Conservation (phyloP, 306 rosid genomes). For the Lathyrus aphaca region DNA sequence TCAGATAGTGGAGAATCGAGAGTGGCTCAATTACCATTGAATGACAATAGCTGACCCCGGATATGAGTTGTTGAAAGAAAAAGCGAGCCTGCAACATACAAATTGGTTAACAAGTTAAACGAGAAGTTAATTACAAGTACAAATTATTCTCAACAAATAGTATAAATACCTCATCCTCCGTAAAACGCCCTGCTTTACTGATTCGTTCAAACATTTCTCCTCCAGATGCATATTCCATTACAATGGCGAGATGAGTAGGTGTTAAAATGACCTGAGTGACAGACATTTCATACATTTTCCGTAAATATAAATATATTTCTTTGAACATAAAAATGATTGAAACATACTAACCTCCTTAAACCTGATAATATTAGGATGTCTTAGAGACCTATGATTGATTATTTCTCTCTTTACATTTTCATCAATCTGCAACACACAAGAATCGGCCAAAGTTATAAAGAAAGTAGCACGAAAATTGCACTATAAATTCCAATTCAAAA, state of each 20-base stretch:
- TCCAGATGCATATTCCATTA: slow-evolving; percentile 96
- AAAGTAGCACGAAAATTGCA: slow-evolving; percentile 2
- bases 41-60: slow-evolving; percentile 94
- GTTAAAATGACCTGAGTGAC: slow-evolving; percentile 72
- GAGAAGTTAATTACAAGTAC: background rate
- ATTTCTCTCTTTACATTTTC: slow-evolving; percentile 92
- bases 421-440: slow-evolving; percentile 66
- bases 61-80: slow-evolving; percentile 96
- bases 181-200: slow-evolving; percentile 74
- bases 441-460: background rate
- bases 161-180: slow-evolving; percentile 80
- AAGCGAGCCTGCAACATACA: slow-evolving; percentile 79
- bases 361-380: slow-evolving; percentile 89
- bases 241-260: slow-evolving; percentile 94
- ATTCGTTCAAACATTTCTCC: slow-evolving; percentile 88
- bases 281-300: slow-evolving; percentile 7
- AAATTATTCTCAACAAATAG: slow-evolving; percentile 20
- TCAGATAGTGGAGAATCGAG: background rate
- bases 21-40: slow-evolving; percentile 68
- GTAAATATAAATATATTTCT: slow-evolving; percentile 2
- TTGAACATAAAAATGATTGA: background rate
- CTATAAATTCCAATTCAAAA: slow-evolving; percentile 1
- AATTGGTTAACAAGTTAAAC: slow-evolving; percentile 27
- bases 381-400: slow-evolving; percentile 87
- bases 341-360: slow-evolving; percentile 77